A percentile compares a stretch with the other conserved stretches of the same genome.
These are phyloP conservation scores for Cercospora citrullina DNA, from an alignment of 2,329 filamentous ascomycete species.

Conservation along the genomic window DNA sequence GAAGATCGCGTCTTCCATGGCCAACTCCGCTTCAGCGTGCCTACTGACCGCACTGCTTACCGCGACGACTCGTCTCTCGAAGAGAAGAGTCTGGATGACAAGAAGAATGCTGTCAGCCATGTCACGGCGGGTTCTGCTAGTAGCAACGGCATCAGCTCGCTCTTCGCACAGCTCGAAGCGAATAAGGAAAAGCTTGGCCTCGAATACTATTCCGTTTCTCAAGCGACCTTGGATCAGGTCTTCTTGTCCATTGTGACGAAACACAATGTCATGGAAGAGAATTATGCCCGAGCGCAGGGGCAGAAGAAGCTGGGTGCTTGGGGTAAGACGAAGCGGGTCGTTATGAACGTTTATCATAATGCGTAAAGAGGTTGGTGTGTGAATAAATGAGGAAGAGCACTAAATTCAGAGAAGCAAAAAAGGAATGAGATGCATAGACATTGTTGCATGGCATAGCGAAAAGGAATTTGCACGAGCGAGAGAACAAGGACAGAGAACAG, in stretches of 20 bases:
- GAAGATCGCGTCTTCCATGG: constrained; percentile 79
- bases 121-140: background rate
- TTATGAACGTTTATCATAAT: constrained; percentile 27
- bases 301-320: constrained; percentile 19
- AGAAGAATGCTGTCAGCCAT: constrained; percentile 16
- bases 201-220: constrained; percentile 82
- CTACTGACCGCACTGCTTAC: constrained; percentile 42
- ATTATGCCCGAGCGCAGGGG: constrained; percentile 33
- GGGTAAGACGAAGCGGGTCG: constrained; percentile 19
- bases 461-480: background rate
- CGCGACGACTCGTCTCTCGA: constrained; percentile 22
- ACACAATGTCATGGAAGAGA: constrained; percentile 76
- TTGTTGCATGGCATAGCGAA: background rate
- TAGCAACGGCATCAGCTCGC: constrained; percentile 58
- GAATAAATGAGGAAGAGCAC: background rate
- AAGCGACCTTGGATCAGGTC: constrained; percentile 86
- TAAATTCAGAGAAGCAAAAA: background rate
- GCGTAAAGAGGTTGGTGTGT: constrained; percentile 9
- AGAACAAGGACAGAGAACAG: background rate
- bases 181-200: constrained; percentile 68
- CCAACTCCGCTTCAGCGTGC: constrained; percentile 80
- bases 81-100: constrained; percentile 17
- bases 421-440: background rate
- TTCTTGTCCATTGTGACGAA: constrained; percentile 81
- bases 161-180: constrained; percentile 74